Conservation (phyloP, 192 early-diverging fungal species). For the Paraglomus occultum region DNA sequence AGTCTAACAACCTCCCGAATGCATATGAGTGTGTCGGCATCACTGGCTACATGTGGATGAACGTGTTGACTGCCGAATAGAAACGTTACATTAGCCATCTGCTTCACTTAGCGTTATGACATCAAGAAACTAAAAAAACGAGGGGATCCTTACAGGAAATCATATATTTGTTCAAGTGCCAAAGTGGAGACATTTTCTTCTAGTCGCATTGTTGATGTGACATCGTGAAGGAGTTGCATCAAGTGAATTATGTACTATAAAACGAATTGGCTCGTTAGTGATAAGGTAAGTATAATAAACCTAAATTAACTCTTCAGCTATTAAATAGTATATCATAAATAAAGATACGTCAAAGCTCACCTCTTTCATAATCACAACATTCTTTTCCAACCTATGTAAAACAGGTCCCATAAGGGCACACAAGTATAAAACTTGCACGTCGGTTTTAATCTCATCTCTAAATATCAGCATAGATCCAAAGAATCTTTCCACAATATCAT, state of each 20-base stretch:
- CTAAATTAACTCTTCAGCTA: not conserved
- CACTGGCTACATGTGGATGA: not conserved
- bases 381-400: constrained; percentile 67
- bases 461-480: not conserved
- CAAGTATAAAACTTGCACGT: constrained; percentile 70
- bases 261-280: not conserved
- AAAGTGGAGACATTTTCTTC: constrained; percentile 12
- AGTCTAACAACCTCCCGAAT: not conserved
- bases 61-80: constrained; percentile 12
- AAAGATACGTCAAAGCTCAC: not conserved
- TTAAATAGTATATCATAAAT: too few species aligned
- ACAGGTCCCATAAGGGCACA: constrained; percentile 70
- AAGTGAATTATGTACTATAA: constrained; percentile 18
- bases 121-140: not conserved
- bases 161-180: constrained; percentile 30
- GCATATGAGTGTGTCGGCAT: too few species aligned
- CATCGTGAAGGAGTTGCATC: constrained; percentile 1
- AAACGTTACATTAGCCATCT: not conserved
- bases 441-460: constrained; percentile 51
- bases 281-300: not conserved
- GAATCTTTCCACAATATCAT: constrained; percentile 50
- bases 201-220: constrained; percentile 10
- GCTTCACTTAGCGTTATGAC: not conserved
- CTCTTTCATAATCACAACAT: not conserved
- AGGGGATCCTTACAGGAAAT: constrained; percentile 25